phyloP scores from a whole-genome alignment of 2,329 filamentous ascomycete genomes.

The Aureobasidium leucospermi region DNA sequence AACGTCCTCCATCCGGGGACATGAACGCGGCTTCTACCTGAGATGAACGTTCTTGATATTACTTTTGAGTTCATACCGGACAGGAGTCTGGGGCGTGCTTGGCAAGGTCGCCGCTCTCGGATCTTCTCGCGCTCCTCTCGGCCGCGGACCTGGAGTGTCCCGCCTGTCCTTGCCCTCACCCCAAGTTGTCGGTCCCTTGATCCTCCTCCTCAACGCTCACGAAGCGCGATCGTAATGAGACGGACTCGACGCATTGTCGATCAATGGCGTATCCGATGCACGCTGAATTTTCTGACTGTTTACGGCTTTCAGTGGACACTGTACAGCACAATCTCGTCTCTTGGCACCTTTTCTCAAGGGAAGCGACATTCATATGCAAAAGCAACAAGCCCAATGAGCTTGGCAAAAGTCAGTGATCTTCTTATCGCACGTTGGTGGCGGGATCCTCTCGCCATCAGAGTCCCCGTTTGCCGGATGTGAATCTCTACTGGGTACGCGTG shows the following conservation, averaged over 20 bases:
- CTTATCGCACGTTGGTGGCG: constrained; percentile 7
- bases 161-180: background rate
- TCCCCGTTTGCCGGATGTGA: background rate
- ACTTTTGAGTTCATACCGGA: background rate
- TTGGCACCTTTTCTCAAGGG: background rate
- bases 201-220: constrained; percentile 1
- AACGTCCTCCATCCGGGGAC: background rate
- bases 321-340: too few relatives aligned
- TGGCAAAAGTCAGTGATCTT: background rate
- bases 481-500: constrained; percentile 4
- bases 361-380: background rate
- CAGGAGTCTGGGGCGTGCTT: background rate
- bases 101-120: background rate
- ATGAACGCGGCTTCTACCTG: background rate
- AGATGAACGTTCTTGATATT: background rate
- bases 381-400: background rate
- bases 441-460: background rate
- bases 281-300: background rate
- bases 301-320: background rate
- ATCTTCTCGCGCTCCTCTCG: background rate
- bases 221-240: background rate
- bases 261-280: background rate
- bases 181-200: background rate
- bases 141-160: background rate
- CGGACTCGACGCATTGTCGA: background rate